Base-by-base conservation (phyloP, 768 basidiomycete genomes). In the Rhizopogon rudus region DNA sequence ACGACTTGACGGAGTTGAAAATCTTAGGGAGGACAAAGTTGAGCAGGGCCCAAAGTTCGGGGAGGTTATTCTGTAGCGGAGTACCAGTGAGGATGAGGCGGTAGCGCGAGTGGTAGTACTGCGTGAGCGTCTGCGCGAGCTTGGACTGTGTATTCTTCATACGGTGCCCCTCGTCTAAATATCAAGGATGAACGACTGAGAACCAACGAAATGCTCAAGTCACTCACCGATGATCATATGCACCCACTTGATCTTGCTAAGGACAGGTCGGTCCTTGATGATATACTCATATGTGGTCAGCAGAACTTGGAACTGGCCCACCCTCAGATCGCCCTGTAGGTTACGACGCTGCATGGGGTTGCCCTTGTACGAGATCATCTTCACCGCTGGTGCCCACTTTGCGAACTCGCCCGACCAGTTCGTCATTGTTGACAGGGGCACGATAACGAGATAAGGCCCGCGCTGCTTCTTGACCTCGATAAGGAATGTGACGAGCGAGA, bases 1-100 rank as follows among this genome's bases (percentile, higher is more conserved):
- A 98, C 20, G 94, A 96, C 70, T 98, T 96, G 57, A 97, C 94
- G 0, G 96, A 98, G 75, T 98, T 98, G 81, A 99, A 98, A 67
- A 98, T 85, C 73, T 91, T 93, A 13, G 93, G 93, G 5, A 93
- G 79, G 35, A 89, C 93, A 67, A 98, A 98, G 70, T 98, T 98
- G 66, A 98, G 86, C 44, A 97, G 78, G 0, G 95, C 82, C 94
- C 95, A 97, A 41, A 98, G 73, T 71, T 98, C 95, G 5, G 94
- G 93, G 37, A 98, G 83, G 69, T 98, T 98, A 75, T 98, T 98
- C 72, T 98, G 94, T 9, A 98, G 79, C 8, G 95, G 95, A 1
- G 95, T 98, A 64, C 95, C 95, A 10, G 93, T 97, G 54, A 98
- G 82, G 63, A 98, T 95, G 60, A 97, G 86, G 49, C 94, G 90